Conservation (phyloP, 805 yeast species). For the Nematodospora valgi region DNA sequence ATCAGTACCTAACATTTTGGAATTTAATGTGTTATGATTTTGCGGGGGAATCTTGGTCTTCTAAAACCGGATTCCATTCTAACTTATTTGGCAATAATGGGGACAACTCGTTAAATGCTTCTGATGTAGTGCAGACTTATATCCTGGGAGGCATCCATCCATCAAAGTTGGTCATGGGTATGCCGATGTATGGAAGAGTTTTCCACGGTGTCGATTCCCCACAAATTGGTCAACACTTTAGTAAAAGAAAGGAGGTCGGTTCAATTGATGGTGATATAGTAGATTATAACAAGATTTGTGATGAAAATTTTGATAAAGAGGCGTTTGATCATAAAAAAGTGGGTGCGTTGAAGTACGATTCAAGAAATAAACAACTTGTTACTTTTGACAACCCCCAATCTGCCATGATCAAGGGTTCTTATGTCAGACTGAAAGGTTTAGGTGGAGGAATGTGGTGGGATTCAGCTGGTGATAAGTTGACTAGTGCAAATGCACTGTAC, state of each 20-base stretch:
- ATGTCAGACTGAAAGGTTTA: constrained; percentile 43
- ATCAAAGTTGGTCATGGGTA: constrained; percentile 66
- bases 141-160: constrained; percentile 39
- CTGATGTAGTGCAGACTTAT: constrained; percentile 46
- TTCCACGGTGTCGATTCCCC: constrained; percentile 27
- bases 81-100: constrained; percentile 50
- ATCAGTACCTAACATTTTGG: constrained; percentile 60
- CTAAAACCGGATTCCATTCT: constrained; percentile 60
- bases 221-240: constrained; percentile 43
- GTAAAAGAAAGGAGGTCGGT: constrained; percentile 17
- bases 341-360: constrained; percentile 36
- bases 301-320: constrained; percentile 38
- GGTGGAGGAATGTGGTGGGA: constrained; percentile 98
- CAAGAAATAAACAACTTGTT: constrained; percentile 37
- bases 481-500: too few relatives aligned
- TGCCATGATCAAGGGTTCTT: constrained; percentile 56
- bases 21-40: constrained; percentile 93
- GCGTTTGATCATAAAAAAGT: constrained; percentile 46
- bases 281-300: constrained; percentile 48
- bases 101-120: constrained; percentile 43
- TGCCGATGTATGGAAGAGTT: constrained; percentile 77
- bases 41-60: constrained; percentile 69
- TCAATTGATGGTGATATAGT: constrained; percentile 46
- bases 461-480: constrained; percentile 59
- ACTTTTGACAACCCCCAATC: constrained; percentile 65